A percentile compares a stretch with the other conserved stretches of the same genome.
Conservation (phyloP, 2,329 filamentous ascomycete species). For the Aspergillus melleus region DNA sequence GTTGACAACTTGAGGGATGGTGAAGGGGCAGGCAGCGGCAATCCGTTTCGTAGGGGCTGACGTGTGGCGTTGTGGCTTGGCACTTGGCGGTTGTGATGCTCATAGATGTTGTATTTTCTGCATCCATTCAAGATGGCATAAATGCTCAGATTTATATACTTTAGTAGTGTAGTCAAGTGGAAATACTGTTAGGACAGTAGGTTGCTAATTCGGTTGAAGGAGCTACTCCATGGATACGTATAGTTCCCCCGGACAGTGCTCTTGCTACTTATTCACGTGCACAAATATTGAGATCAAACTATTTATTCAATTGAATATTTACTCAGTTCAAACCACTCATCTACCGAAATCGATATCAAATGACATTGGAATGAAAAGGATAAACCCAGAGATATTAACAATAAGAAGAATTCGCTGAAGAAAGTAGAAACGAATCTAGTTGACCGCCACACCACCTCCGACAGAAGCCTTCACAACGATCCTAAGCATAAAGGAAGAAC, state of each 20-base stretch:
- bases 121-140: too few species aligned
- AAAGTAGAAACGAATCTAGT: background rate
- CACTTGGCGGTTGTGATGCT: constrained; percentile 19
- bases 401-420: constrained; percentile 3
- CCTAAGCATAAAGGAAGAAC: background rate
- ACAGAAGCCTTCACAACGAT: background rate
- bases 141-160: too few species aligned
- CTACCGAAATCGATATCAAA: background rate
- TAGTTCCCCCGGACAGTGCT: background rate
- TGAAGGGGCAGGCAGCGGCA: constrained; percentile 29
- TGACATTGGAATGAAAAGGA: background rate
- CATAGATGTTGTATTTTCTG: too few species aligned
- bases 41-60: constrained; percentile 15
- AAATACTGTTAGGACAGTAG: too few species aligned
- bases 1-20: constrained; percentile 2
- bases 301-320: background rate
- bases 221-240: background rate
- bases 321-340: background rate
- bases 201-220: too few species aligned
- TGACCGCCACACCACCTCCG: background rate
- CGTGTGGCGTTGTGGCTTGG: constrained; percentile 39
- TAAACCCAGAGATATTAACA: background rate
- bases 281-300: too few species aligned
- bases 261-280: too few species aligned
- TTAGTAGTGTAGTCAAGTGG: too few species aligned